Evolutionary conservation across 306 rosid genomes (phyloP).

Genomic region (Vicia sativa): DNA sequence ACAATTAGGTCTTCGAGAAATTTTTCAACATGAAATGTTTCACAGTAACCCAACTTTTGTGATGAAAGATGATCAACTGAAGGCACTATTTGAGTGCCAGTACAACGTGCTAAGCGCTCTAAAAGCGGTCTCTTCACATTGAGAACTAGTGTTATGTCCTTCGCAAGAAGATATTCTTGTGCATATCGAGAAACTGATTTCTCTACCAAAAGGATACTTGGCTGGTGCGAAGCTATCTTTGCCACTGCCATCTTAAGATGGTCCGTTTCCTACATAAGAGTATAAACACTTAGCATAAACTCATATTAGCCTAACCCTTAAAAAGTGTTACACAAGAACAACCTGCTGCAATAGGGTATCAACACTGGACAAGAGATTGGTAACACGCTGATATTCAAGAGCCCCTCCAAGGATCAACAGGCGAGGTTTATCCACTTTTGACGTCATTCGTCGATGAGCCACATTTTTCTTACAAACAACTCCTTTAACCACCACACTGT

Average conservation of each 20-base stretch:
- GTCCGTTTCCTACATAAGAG: slow-evolving; percentile 81
- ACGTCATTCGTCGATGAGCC: slow-evolving; percentile 89
- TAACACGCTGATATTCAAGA: slow-evolving; percentile 95
- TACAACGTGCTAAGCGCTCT: slow-evolving; percentile 92
- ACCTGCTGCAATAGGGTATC: slow-evolving; percentile 99
- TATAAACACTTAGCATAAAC: slow-evolving; percentile 24
- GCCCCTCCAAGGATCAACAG: slow-evolving; percentile 93
- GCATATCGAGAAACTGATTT: slow-evolving; percentile 96
- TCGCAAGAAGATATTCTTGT: slow-evolving; percentile 89
- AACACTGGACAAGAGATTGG: slow-evolving; percentile 84
- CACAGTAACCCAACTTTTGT: slow-evolving; percentile 87
- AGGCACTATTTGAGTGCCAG: slow-evolving; percentile 84
- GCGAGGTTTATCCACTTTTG: slow-evolving; percentile 80
- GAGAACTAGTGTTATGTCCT: slow-evolving; percentile 86
- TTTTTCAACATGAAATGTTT: slow-evolving; percentile 77
- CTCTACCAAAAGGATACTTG: slow-evolving; percentile 90
- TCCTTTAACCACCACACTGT: slow-evolving; percentile 87
- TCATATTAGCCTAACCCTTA: slow-evolving; percentile 23
- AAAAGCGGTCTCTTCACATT: slow-evolving; percentile 86
- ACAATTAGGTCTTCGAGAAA: slow-evolving; percentile 66
- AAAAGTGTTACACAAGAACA: slow-evolving; percentile 45
- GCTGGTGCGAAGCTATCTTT: slow-evolving; percentile 78
- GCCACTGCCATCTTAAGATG: slow-evolving; percentile 99
- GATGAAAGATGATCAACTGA: slow-evolving; percentile 84
- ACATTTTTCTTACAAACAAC: slow-evolving; percentile 94